Conservation (phyloP, 352 stramenopile genomes). For the Phytopythium vexans region DNA sequence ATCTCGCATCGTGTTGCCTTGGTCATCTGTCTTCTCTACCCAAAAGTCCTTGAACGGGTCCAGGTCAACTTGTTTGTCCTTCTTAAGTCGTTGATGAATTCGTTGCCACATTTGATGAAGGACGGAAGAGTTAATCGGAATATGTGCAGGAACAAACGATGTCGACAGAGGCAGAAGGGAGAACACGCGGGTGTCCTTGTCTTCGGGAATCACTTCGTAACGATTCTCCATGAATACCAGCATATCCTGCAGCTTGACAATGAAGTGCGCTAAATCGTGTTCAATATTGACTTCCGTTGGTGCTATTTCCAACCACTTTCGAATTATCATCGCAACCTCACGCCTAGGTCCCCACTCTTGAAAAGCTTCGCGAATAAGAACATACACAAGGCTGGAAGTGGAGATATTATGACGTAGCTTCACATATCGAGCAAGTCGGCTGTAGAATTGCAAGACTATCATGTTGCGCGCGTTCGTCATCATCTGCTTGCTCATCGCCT, state of each 20-base stretch:
- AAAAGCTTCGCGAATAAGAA: not conserved
- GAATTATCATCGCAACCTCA: not conserved
- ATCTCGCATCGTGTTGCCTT: too few species aligned
- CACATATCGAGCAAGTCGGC: not conserved
- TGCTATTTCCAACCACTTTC: not conserved
- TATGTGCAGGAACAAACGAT: not conserved
- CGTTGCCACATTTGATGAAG: not conserved
- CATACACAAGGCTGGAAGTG: not conserved
- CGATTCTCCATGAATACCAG: not conserved
- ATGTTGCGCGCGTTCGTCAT: not conserved
- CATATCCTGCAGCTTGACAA: not conserved
- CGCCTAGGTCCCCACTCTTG: not conserved
- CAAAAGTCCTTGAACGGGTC: not conserved
- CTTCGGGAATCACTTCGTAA: not conserved
- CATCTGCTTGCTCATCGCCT: not conserved
- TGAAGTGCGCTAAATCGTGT: not conserved
- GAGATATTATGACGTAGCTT: not conserved
- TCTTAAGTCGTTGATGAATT: not conserved
- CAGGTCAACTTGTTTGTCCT: not conserved
- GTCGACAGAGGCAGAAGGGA: not conserved
- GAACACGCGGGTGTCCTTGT: not conserved
- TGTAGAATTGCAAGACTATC: constrained; percentile 1
- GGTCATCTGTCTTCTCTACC: not conserved
- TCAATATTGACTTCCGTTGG: not conserved
- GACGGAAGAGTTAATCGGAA: not conserved